These are phyloP conservation scores for Aphanomyces invadans DNA, from an alignment of 352 stramenopile species.

Conservation along the genomic window DNA sequence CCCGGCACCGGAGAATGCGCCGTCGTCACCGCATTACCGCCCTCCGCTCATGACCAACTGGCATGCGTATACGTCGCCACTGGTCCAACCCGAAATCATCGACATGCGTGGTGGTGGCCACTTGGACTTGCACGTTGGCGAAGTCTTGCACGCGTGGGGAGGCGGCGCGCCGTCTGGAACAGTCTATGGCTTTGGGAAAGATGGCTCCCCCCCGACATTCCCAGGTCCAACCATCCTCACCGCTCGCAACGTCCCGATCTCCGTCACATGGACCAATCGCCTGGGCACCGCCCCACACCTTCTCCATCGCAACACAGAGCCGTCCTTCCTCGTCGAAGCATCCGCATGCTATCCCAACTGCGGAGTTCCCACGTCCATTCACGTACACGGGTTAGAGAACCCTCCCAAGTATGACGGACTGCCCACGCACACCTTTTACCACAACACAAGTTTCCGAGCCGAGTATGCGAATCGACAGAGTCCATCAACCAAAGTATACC, in stretches of 20 bases:
- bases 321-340: slow-evolving; percentile 34
- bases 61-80: slow-evolving; percentile 30
- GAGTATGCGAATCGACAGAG: slow-evolving; percentile 63
- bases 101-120: slow-evolving; percentile 33
- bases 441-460: slow-evolving; percentile 51
- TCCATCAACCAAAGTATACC: slow-evolving; percentile 59
- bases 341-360: slow-evolving; percentile 61
- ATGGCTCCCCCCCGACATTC: slow-evolving; percentile 27
- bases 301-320: slow-evolving; percentile 42
- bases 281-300: slow-evolving; percentile 37
- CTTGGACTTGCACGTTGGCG: slow-evolving; percentile 38
- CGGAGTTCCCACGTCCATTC: slow-evolving; percentile 46
- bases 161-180: slow-evolving; percentile 34
- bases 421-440: slow-evolving; percentile 47
- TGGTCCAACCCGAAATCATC: slow-evolving; percentile 35
- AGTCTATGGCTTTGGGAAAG: slow-evolving; percentile 39
- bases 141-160: slow-evolving; percentile 38
- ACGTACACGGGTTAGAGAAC: slow-evolving; percentile 61
- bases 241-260: slow-evolving; percentile 34
- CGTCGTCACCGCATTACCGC: not conserved
- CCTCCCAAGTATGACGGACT: slow-evolving; percentile 55
- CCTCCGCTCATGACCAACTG: slow-evolving; percentile 22
- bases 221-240: slow-evolving; percentile 47
- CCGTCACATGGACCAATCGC: slow-evolving; percentile 47
- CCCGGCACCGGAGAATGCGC: not conserved